Evolutionary conservation across 352 stramenopile species (phyloP).

Genomic region (Aphanomyces astaci): DNA sequence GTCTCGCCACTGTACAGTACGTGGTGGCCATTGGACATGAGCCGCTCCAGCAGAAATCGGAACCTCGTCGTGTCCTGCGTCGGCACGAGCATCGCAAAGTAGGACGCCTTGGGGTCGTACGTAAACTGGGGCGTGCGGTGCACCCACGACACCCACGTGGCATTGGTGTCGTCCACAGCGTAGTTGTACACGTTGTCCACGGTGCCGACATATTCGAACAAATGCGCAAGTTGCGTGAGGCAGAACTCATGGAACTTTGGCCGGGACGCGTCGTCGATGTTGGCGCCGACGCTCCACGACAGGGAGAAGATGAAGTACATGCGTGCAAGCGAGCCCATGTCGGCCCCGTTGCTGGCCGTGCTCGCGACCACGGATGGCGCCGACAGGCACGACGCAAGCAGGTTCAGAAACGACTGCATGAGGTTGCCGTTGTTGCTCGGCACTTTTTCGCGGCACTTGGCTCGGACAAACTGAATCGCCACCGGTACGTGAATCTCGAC

Average conservation of each 20-base stretch:
- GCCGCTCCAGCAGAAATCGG: conserved; percentile 84
- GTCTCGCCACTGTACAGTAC: conserved; percentile 88
- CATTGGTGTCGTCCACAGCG: conserved; percentile 63
- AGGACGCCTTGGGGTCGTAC: conserved; percentile 76
- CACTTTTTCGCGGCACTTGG: conserved; percentile 85
- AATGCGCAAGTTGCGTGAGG: conserved; percentile 47
- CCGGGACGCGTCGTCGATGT: conserved; percentile 76
- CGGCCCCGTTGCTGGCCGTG: conserved; percentile 33
- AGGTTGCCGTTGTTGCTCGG: conserved; percentile 83
- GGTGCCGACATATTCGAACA: conserved; percentile 50
- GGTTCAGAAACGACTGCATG: conserved; percentile 82
- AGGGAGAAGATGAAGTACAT: conserved; percentile 87
- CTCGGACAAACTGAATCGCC: conserved; percentile 81
- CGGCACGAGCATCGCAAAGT: conserved; percentile 93
- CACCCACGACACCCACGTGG: conserved; percentile 78
- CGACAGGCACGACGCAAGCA: conserved; percentile 65
- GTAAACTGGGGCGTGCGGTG: conserved; percentile 84
- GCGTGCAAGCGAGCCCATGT: conserved; percentile 48
- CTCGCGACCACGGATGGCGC: not conserved
- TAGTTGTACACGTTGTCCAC: conserved; percentile 83
- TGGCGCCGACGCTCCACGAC: conserved; percentile 80
- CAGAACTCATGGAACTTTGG: conserved; percentile 85
- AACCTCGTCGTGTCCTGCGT: conserved; percentile 93
- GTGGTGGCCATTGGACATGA: conserved; percentile 74
- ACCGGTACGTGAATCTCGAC: conserved; percentile 77